Conservation (phyloP, 441 rosid species). For the Sinapis alba region DNA sequence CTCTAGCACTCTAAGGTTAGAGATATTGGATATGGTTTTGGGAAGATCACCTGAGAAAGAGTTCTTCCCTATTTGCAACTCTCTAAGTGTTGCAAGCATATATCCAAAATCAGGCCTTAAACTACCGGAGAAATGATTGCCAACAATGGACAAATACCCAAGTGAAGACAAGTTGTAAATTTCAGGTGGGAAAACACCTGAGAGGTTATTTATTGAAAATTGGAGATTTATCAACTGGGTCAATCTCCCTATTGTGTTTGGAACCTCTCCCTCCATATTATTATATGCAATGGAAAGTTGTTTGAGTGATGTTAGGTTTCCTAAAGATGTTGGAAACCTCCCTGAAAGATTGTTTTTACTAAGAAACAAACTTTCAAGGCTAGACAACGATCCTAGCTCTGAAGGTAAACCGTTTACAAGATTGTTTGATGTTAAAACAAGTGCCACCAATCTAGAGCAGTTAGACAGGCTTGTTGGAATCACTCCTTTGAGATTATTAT, state of each 20-base stretch:
- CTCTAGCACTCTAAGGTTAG: neutral
- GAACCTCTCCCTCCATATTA: neutral
- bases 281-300: neutral
- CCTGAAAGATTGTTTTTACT: neutral
- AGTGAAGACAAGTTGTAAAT: neutral
- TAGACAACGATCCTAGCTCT: neutral
- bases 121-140: conserved; percentile 10
- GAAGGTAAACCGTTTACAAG: neutral
- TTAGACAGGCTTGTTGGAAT: conserved; percentile 11
- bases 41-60: conserved; percentile 16
- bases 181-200: neutral
- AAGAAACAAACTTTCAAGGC: neutral
- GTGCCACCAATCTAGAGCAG: neutral
- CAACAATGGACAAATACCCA: neutral
- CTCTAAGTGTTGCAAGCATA: neutral
- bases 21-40: conserved; percentile 10
- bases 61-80: neutral
- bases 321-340: neutral
- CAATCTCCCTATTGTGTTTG: neutral
- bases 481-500: conserved; percentile 4
- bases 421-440: neutral
- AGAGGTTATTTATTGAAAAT: neutral
- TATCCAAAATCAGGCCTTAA: conserved; percentile 6
- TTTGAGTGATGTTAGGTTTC: neutral
- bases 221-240: neutral